Base-by-base conservation (phyloP, 768 basidiomycete genomes). In the Leccinum uliginosum region DNA sequence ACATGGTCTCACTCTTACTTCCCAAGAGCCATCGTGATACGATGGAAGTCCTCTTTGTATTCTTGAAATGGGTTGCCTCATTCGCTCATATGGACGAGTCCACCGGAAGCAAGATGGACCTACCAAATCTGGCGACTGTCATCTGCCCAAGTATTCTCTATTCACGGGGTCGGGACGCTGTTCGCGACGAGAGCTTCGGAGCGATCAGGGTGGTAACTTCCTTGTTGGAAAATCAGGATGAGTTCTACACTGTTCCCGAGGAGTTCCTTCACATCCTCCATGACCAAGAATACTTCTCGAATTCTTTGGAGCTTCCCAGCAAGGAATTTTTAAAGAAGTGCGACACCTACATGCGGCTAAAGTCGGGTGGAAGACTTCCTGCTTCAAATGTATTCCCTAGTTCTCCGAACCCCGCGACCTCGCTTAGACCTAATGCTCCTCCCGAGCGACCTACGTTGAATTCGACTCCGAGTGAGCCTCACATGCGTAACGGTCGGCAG, bases 51-150 rank as follows among this genome's bases (percentile, higher is more conserved):
- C 77, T 99, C 51, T 98, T 97, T 68, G 95, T 97, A 29, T 99
- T 99, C 78, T 80, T 99, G 62, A 97, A 98, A 74, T 99, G 97
- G 97, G 97, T 99, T 11, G 96, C 96, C 10, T 97, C 94, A 2
- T 99, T 99, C 71, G 93, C 97, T 50, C 96, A 99, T 73, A 85
- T 95, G 78, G 95, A 98, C 67, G 93, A 94, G 63, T 91, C 92
- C 67, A 98, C 96, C 0, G 95, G 95, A 43, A 95, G 91, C 75
- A 95, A 96, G 76, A 99, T 99, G 97, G 97, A 99, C 72, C 78
- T 98, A 48, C 81, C 81, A 17, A 99, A 99, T 71, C 81, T 99
- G 62, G 93, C 97, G 34, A 98, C 93, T 9, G 96, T 98, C 73
- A 95, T 98, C 63, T 89, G 90, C 66, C 97, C 97, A n/a, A 98